phyloP scores from a whole-genome alignment of 441 rosid genomes.

The Eutrema salsugineum region DNA sequence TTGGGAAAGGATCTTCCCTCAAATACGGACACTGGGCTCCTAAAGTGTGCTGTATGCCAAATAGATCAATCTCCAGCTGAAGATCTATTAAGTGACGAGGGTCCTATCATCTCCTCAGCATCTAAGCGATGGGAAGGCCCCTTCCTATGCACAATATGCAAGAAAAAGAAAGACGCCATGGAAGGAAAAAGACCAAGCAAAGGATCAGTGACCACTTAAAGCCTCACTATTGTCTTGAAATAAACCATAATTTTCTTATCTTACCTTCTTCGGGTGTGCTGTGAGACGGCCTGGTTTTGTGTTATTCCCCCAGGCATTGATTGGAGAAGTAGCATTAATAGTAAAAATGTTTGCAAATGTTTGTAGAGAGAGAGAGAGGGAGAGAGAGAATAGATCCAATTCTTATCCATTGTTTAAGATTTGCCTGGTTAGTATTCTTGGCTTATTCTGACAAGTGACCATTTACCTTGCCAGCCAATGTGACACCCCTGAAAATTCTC shows the following conservation, averaged over 20 bases:
- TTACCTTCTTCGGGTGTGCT: constrained; percentile 3
- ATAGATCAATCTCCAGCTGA: constrained; percentile 71
- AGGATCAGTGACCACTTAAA: constrained; percentile 50
- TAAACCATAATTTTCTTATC: neutral
- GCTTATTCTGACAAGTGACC: neutral
- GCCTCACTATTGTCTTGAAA: neutral
- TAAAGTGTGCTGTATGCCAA: constrained; percentile 96
- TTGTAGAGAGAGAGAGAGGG: constrained; percentile 7
- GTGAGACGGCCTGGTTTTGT: constrained; percentile 19
- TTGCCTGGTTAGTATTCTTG: constrained; percentile 17
- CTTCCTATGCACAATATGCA: constrained; percentile 76
- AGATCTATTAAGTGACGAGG: constrained; percentile 48
- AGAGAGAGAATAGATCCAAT: constrained; percentile 18
- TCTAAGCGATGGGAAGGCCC: constrained; percentile 94
- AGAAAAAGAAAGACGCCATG: constrained; percentile 97
- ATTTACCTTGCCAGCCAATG: neutral
- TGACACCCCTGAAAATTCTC: neutral
- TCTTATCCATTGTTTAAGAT: constrained; percentile 26
- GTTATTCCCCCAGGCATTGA: constrained; percentile 10
- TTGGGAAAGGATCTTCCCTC: constrained; percentile 70
- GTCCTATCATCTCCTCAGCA: constrained; percentile 56
- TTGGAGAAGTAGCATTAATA: constrained; percentile 27
- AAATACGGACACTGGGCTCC: constrained; percentile 51
- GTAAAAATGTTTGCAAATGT: constrained; percentile 24
- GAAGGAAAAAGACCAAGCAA: constrained; percentile 84